Percentiles rank a stretch among this genome's conserved stretches.
Conservation (phyloP, 2,329 filamentous ascomycete genomes). For the Ascosphaera acerosa region DNA sequence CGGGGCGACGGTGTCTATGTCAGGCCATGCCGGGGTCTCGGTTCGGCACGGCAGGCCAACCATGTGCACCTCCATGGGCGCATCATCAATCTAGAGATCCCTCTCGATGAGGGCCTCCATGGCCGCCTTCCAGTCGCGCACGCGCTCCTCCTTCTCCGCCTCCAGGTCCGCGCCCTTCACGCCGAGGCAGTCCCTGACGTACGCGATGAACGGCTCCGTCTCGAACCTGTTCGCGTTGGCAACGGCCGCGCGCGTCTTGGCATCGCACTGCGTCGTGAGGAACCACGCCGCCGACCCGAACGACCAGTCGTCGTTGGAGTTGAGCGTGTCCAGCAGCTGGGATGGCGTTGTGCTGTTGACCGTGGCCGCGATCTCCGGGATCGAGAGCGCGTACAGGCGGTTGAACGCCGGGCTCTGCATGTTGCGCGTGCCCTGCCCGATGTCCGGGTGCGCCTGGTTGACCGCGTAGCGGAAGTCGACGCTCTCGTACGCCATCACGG, state of each 20-base stretch:
- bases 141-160: no score
- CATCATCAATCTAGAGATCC: no score
- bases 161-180: no score
- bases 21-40: no score
- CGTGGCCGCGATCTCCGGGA: conserved; percentile 19
- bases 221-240: no score
- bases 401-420: conserved; percentile 36
- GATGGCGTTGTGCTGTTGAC: conserved; percentile 13
- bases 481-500: conserved; percentile 47
- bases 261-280: conserved; percentile 27
- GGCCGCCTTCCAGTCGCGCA: no score
- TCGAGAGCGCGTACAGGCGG: conserved; percentile 25
- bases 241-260: conserved; percentile 20
- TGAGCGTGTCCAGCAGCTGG: conserved; percentile 25
- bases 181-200: no score
- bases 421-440: conserved; percentile 33
- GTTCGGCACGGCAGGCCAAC: not conserved
- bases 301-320: conserved; percentile 22
- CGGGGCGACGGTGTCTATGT: no score
- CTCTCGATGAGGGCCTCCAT: no score
- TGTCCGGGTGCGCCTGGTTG: conserved; percentile 31
- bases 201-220: no score
- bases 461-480: conserved; percentile 43
- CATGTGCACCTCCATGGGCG: conserved; percentile 2
- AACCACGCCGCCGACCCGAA: conserved; percentile 39